These are phyloP conservation scores for Xanthoconium separans DNA, from an alignment of 1,284 basidiomycete species.

Conservation along the genomic window DNA sequence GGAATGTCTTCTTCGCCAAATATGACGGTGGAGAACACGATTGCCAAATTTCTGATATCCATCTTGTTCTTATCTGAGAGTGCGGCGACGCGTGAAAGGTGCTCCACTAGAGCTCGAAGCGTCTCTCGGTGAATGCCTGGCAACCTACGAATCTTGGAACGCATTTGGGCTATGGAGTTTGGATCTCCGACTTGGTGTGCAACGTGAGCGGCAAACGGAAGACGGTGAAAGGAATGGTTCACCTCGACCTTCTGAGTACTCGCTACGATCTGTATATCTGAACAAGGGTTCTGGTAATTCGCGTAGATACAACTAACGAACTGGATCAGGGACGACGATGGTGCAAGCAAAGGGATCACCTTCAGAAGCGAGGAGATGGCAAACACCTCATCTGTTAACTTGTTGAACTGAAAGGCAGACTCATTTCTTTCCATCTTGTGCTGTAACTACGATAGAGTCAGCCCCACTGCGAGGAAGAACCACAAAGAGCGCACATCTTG, in stretches of 20 bases:
- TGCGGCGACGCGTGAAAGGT: constrained; percentile 77
- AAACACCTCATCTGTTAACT: constrained; percentile 79
- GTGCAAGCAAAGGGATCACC: constrained; percentile 41
- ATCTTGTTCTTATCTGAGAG: constrained; percentile 86
- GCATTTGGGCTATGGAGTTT: constrained; percentile 71
- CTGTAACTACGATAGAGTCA: constrained; percentile 56
- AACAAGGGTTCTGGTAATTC: constrained; percentile 95
- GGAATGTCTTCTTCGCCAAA: constrained; percentile 89
- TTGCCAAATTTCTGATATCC: constrained; percentile 88
- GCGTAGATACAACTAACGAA: constrained; percentile 74
- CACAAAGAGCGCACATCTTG: constrained; percentile 57
- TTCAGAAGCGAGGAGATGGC: constrained; percentile 92
- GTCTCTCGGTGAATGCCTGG: constrained; percentile 89
- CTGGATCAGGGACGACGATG: constrained; percentile 11
- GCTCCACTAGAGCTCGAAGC: constrained; percentile 84
- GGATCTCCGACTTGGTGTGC: constrained; percentile 56
- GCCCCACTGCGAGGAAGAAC: not conserved
- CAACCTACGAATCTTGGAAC: constrained; percentile 80
- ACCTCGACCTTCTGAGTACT: constrained; percentile 80
- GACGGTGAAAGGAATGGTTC: constrained; percentile 11
- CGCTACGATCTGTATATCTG: constrained; percentile 81
- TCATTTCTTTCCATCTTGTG: constrained; percentile 92
- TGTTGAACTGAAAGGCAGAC: constrained; percentile 76
- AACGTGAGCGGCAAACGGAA: constrained; percentile 7
- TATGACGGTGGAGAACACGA: constrained; percentile 82